Evolutionary conservation across 2,329 filamentous ascomycete species (phyloP).

Genomic region (Fusarium abutilonis): DNA sequence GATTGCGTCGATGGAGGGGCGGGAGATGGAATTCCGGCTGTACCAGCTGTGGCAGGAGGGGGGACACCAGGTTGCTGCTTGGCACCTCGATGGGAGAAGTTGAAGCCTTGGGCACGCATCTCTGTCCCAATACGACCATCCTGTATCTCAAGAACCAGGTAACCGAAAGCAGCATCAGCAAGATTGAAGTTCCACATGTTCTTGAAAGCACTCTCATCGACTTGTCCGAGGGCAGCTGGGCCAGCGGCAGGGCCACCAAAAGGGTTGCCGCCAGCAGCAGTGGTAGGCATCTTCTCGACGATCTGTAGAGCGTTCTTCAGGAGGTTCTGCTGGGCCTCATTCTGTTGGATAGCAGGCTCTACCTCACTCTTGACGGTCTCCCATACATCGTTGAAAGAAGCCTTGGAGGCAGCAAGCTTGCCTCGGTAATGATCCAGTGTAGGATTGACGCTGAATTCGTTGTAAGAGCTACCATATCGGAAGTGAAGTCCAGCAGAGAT

Average conservation of each 20-base stretch:
- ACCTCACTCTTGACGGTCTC: slow-evolving; percentile 98
- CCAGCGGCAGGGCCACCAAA: slow-evolving; percentile 88
- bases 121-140: slow-evolving; percentile 96
- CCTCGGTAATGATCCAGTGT: slow-evolving; percentile 98
- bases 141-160: slow-evolving; percentile 93
- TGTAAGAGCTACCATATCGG: slow-evolving; percentile 98
- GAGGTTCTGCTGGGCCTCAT: slow-evolving; percentile 91
- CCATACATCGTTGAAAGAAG: slow-evolving; percentile 99
- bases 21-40: slow-evolving; percentile 49
- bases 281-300: slow-evolving; percentile 97
- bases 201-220: slow-evolving; percentile 99
- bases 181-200: slow-evolving; percentile 99
- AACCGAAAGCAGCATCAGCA: slow-evolving; percentile 96
- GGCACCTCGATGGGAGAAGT: slow-evolving; percentile 93
- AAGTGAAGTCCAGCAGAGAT: slow-evolving; percentile 98
- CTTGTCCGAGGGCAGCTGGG: slow-evolving; percentile 79
- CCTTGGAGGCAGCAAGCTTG: slow-evolving; percentile 96
- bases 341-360: slow-evolving; percentile 91
- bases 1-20: slow-evolving; percentile 52
- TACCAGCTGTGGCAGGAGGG: slow-evolving; percentile 42
- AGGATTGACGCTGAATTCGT: slow-evolving; percentile 99
- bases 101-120: slow-evolving; percentile 99
- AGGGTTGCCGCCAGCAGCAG: slow-evolving; percentile 94
- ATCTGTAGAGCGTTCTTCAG: slow-evolving; percentile 90
- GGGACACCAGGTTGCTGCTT: slow-evolving; percentile 70